Conservation (phyloP, 2,329 filamentous ascomycete genomes). For the Talaromyces sp. region DNA sequence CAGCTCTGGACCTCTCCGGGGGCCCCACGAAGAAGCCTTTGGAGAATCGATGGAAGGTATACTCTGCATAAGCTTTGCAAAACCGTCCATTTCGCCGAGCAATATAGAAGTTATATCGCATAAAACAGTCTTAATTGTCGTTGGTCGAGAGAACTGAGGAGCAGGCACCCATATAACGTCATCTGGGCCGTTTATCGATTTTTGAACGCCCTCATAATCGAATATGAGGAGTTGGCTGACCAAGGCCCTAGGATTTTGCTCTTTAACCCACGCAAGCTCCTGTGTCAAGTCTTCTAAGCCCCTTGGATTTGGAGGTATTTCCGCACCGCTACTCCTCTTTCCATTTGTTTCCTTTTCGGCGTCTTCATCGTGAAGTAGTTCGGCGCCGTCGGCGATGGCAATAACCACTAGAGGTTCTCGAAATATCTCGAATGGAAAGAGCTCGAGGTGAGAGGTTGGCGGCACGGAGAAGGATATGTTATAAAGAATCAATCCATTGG, state of each 20-base stretch:
- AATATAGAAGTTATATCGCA: constrained; percentile 70
- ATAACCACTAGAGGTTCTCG: constrained; percentile 78
- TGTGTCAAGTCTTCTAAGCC: constrained; percentile 44
- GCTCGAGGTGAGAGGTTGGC: constrained; percentile 69
- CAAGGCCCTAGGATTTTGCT: constrained; percentile 68
- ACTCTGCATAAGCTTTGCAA: constrained; percentile 67
- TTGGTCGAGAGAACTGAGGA: constrained; percentile 61
- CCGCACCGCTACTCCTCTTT: constrained; percentile 14
- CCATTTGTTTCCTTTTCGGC: constrained; percentile 12
- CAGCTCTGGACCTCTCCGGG: constrained; percentile 48
- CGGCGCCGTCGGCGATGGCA: constrained; percentile 74
- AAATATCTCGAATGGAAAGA: constrained; percentile 86
- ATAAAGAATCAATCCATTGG: constrained; percentile 79
- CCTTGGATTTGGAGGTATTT: constrained; percentile 34
- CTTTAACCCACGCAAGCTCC: constrained; percentile 65
- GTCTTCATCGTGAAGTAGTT: constrained; percentile 47
- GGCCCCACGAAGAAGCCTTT: constrained; percentile 44
- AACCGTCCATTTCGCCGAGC: constrained; percentile 68
- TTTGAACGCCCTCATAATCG: constrained; percentile 58
- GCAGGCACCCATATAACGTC: constrained; percentile 68
- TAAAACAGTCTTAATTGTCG: constrained; percentile 76
- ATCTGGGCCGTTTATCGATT: constrained; percentile 53
- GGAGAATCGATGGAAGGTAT: constrained; percentile 75
- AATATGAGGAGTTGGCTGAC: constrained; percentile 77
- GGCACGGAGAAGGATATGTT: constrained; percentile 76